Percentiles rank a stretch among this genome's conserved stretches.
These are phyloP conservation scores for Hymenoscyphus infarciens DNA, from an alignment of 2,329 filamentous ascomycete species.

Conservation along the genomic window DNA sequence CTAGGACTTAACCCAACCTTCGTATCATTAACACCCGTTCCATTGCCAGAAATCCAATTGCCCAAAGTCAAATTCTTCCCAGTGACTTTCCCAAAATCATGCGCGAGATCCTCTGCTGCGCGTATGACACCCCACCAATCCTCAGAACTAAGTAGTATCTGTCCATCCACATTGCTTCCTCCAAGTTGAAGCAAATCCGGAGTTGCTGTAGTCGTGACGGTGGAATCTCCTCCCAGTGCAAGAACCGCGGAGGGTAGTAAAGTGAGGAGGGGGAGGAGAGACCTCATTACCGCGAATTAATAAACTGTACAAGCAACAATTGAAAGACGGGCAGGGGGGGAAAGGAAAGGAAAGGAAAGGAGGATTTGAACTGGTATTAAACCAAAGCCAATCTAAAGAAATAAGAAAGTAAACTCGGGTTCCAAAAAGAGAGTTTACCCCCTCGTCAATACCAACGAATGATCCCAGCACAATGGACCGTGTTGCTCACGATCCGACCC, in stretches of 20 bases:
- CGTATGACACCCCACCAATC: conserved; percentile 68
- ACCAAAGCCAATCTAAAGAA: neutral
- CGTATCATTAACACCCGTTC: neutral
- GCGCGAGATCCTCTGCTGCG: conserved; percentile 62
- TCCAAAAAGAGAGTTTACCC: conserved; percentile 10
- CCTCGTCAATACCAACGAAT: conserved; percentile 5
- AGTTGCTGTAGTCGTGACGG: conserved; percentile 43
- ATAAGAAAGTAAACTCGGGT: neutral
- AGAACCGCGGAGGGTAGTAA: conserved; percentile 26
- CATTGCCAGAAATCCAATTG: conserved; percentile 21
- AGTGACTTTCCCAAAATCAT: conserved; percentile 69
- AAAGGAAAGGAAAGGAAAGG: neutral
- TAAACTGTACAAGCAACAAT: neutral
- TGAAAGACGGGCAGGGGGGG: neutral
- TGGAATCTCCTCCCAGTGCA: conserved; percentile 47
- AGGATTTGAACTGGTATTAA: neutral
- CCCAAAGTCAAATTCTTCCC: conserved; percentile 56
- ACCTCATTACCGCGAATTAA: neutral
- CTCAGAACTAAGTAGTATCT: conserved; percentile 53
- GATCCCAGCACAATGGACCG: neutral
- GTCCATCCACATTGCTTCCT: conserved; percentile 37
- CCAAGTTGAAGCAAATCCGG: conserved; percentile 26
- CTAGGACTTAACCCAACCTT: neutral
- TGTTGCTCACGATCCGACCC: neutral
- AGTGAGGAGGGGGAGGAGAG: neutral